Evolutionary conservation across 768 basidiomycete genomes (phyloP).

Genomic region (Tephrocybe sp.): DNA sequence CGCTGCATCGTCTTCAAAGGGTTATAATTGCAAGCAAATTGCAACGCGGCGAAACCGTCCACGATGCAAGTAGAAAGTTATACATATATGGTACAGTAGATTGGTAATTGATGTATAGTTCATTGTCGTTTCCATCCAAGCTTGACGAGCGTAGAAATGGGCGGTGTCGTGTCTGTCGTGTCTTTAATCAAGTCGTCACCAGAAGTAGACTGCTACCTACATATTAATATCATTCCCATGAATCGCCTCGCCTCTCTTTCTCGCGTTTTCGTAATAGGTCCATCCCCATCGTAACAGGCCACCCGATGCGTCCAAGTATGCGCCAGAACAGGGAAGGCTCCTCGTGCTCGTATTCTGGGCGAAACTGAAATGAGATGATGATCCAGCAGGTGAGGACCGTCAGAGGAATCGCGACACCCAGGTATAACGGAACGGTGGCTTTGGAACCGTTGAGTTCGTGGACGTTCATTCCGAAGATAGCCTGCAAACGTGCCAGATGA

Average conservation of each 20-base stretch:
- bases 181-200: no score
- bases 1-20: no score
- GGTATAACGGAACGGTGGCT: constrained; percentile 37
- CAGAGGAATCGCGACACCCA: constrained; percentile 37
- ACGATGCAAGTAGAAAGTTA: no score
- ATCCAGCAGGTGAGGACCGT: constrained; percentile 47
- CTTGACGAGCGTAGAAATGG: no score
- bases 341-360: constrained; percentile 5
- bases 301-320: constrained; percentile 14
- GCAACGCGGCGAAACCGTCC: no score
- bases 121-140: no score
- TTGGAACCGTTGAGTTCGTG: constrained; percentile 35
- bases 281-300: constrained; percentile 13
- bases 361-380: constrained; percentile 44
- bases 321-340: constrained; percentile 10
- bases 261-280: constrained; percentile 3
- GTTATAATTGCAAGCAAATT: no score
- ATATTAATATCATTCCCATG: neutral
- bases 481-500: constrained; percentile 32
- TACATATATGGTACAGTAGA: no score
- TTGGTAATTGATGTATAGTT: no score
- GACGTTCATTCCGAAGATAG: constrained; percentile 59
- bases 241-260: neutral
- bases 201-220: no score
- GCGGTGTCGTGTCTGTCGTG: no score